A percentile compares a stretch with the other conserved stretches of the same genome.
Conservation (phyloP, 2,329 filamentous ascomycete genomes). For the Elsinoe arachidis region DNA sequence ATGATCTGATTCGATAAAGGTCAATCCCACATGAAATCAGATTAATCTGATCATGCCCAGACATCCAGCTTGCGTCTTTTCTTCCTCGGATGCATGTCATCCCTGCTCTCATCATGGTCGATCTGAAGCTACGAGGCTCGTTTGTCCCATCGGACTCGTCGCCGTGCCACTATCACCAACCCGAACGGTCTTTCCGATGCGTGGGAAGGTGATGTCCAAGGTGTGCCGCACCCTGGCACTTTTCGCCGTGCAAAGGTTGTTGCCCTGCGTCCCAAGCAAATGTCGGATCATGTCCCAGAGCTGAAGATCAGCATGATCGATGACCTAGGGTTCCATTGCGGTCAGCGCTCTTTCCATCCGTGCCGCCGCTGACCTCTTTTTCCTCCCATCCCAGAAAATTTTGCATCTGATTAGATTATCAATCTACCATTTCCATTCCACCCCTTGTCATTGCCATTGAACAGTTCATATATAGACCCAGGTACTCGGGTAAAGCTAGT, state of each 20-base stretch:
- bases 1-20: conserved; percentile 12
- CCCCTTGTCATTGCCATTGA: not conserved
- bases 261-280: not conserved
- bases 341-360: conserved; percentile 8
- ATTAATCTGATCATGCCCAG: conserved; percentile 3
- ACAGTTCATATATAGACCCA: not conserved
- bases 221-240: not conserved
- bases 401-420: conserved; percentile 10
- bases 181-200: not conserved
- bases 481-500: not conserved
- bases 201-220: not conserved
- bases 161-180: not conserved
- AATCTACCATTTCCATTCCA: not conserved
- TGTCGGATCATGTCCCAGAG: not conserved
- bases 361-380: not conserved
- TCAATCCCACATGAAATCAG: not conserved
- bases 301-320: not conserved
- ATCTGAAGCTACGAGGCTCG: not conserved
- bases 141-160: not conserved
- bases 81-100: not conserved
- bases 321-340: not conserved
- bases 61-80: not conserved
- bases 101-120: not conserved
- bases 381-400: not conserved
- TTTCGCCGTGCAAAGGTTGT: not conserved